phyloP scores from a whole-genome alignment of 495 filamentous ascomycete species.

The Lophium mytilinum region DNA sequence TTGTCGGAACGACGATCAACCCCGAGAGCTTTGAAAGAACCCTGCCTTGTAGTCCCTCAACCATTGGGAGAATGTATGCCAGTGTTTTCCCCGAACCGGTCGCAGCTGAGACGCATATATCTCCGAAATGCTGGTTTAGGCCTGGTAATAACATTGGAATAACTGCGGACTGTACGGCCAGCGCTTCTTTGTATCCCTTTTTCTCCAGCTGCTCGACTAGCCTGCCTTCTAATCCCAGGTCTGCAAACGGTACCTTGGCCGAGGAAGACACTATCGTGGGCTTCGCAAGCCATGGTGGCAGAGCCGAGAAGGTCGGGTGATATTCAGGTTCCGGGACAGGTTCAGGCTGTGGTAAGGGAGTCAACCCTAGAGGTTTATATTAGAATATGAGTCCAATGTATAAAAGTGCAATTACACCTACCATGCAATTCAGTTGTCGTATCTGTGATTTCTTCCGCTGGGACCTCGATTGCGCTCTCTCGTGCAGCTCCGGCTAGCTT shows the following conservation, averaged over 20 bases:
- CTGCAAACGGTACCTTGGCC: conserved; percentile 50
- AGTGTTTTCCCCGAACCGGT: conserved; percentile 94
- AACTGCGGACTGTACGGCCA: conserved; percentile 75
- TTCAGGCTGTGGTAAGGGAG: conserved; percentile 69
- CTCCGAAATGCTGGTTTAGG: conserved; percentile 49
- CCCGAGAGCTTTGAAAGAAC: conserved; percentile 57
- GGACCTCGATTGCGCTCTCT: conserved; percentile 1
- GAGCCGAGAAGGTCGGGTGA: conserved; percentile 44
- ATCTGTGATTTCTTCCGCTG: conserved; percentile 8
- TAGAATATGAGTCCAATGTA: not conserved
- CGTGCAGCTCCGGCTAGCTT: conserved; percentile 15
- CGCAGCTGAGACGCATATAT: conserved; percentile 78
- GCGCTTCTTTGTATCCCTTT: conserved; percentile 63
- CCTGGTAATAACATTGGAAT: conserved; percentile 68
- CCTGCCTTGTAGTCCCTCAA: conserved; percentile 58
- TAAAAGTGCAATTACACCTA: not conserved
- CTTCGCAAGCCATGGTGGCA: conserved; percentile 67
- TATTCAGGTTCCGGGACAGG: conserved; percentile 46
- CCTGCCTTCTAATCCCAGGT: conserved; percentile 49
- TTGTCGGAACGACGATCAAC: conserved; percentile 77
- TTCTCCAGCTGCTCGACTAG: conserved; percentile 53
- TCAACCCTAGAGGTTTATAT: conserved; percentile 37
- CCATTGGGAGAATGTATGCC: conserved; percentile 78
- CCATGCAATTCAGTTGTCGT: conserved; percentile 49
- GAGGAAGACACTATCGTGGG: conserved; percentile 57